Evolutionary conservation across 2,329 filamentous ascomycete species (phyloP), one percentile per base, ranked within the genome.

Genomic region (Ramularia collo-cygni): DNA sequence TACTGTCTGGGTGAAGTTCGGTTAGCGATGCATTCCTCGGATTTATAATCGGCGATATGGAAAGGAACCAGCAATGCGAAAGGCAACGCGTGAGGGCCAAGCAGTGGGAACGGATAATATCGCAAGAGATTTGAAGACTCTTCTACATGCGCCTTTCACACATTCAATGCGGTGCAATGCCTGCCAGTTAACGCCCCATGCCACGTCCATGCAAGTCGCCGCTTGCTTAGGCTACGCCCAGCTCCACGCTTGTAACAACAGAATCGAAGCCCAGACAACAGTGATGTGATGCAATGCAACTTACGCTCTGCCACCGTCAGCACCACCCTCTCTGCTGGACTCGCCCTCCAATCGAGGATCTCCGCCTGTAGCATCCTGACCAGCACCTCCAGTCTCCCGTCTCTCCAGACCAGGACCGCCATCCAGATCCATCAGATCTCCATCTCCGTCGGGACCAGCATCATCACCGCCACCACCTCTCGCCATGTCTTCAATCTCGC

Each of bases 261-360:
- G 30, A 14, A 31, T n/a, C n/a, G n/a, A n/a, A n/a, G n/a, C n/a
- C n/a, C n/a, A n/a, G n/a, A n/a, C n/a, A n/a, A n/a, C n/a, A n/a
- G n/a, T n/a, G n/a, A n/a, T n/a, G n/a, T n/a, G n/a, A 27, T 40
- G 31, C 24, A 21, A 28, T 33, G 19, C 37, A 14, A 98, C 93
- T 90, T 96, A 98, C 92, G 90, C 92, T 95, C 92, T 81, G 69
- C 86, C 93, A 60, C 93, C 92, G 68, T 96, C 92, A 55, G 87
- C 87, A 62, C 93, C 92, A 45, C 90, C 92, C 66, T 95, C 88
- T 69, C 93, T 77, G 50, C 90, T 79, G 53, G 79, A 81, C 64
- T 87, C 80, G 43, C 92, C 92, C 65, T 96, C 92, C 64, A 93
- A 81, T 65, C 89, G 79, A 54, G 95, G 70, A 62, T 98, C 90